A percentile compares a stretch with the other conserved stretches of the same genome.
Conservation (phyloP, 2,329 filamentous ascomycete species). For the Fusarium ramigenum region DNA sequence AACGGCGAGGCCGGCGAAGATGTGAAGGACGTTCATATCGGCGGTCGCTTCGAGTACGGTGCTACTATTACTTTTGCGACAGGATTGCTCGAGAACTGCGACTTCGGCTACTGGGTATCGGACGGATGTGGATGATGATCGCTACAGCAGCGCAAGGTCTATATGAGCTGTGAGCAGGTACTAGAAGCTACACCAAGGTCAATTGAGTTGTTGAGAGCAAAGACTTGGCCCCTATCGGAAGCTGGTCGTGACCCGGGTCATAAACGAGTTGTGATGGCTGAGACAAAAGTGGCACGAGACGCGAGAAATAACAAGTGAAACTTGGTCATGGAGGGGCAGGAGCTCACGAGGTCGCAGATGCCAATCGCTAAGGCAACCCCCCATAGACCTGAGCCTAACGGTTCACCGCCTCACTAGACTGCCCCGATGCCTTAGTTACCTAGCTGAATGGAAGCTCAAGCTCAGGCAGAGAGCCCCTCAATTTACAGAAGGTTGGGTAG, state of each 20-base stretch:
- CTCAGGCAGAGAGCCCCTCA: neutral
- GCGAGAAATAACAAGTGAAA: slow-evolving; percentile 15
- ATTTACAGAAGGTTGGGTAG: slow-evolving; percentile 13
- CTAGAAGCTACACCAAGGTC: neutral
- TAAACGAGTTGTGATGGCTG: slow-evolving; percentile 1
- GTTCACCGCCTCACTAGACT: slow-evolving; percentile 25
- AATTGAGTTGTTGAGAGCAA: neutral
- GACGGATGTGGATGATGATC: neutral
- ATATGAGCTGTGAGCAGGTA: neutral
- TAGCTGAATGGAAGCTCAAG: neutral
- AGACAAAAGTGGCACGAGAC: slow-evolving; percentile 28
- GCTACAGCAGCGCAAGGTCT: neutral
- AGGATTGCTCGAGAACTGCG: neutral
- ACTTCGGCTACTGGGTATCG: neutral
- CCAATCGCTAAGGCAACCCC: slow-evolving; percentile 31
- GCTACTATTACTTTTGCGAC: neutral
- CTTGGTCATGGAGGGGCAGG: slow-evolving; percentile 25
- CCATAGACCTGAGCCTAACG: slow-evolving; percentile 5
- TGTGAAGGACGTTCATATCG: slow-evolving; percentile 37
- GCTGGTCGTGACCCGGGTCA: neutral
- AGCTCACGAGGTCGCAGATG: slow-evolving; percentile 28
- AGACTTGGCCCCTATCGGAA: neutral
- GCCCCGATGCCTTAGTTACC: neutral
- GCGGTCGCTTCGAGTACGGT: neutral
- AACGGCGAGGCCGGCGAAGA: slow-evolving; percentile 44